Evolutionary conservation across 805 yeast species (phyloP), one percentile per base, ranked within the genome.

Genomic region (Spathaspora gorwiae): DNA sequence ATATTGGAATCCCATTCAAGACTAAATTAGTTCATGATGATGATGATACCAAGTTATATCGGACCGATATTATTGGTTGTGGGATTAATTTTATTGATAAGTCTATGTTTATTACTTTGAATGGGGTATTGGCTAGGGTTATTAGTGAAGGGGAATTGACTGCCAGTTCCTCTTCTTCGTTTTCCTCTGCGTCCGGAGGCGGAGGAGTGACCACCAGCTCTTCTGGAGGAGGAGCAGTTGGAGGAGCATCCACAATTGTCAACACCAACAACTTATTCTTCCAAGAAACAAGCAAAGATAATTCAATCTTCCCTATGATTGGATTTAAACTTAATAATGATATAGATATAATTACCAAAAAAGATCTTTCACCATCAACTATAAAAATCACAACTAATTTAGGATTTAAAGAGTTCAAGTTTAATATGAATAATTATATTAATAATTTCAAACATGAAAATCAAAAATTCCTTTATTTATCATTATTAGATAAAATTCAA

Each of bases 21-120:
- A 66, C 71, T 5, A 52, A 56, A 33, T 43, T 52, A 29, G 37
- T 38, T n/a, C 47, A 44, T 6, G 58, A 55, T 14, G n/a, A 15
- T 13, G 38, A 46, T 7, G 35, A 30, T 2, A 48, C 39, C 14
- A 57, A 55, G 38, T 26, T 44, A 2, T 50, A 47, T 39, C 54
- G 49, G 36, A 54, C 62, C 19, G 96, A 89, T 61, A 70, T 78
- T 2, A 74, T 90, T 50, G 97, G 97, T 0, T 84, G 90, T 62
- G 97, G 97, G 5, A 74, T 89, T 24, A 84, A 90, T 65, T 84
- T 79, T 54, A 68, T 76, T 12, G 78, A 77, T 35, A 75, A 79
- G 36, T 65, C 81, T 0, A 73, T 88, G 2, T 90, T 90, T 54
- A 79, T 80, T 51, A 90, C 97, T 0, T 83, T 86, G 59, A 90